Percentiles rank a stretch among this genome's conserved stretches.
Conservation (phyloP, 768 basidiomycete genomes). For the Lactarius sanguifluus region DNA sequence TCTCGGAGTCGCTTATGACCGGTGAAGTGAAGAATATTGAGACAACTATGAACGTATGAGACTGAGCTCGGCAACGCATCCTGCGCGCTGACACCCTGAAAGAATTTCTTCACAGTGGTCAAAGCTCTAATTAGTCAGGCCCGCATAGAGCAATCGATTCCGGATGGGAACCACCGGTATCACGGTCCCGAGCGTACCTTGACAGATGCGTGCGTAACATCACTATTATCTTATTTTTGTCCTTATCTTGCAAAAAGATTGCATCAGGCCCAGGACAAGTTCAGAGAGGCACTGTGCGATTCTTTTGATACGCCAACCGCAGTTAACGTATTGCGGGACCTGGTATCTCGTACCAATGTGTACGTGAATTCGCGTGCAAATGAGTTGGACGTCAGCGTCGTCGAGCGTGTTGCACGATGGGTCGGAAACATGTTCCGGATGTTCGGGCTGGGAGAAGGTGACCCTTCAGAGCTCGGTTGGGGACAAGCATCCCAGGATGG, state of each 20-base stretch:
- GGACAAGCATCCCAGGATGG: constrained; percentile 57
- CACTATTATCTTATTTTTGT: constrained; percentile 3
- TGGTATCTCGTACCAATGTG: constrained; percentile 82
- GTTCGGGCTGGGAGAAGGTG: constrained; percentile 77
- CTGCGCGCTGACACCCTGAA: constrained; percentile 4
- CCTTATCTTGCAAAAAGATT: constrained; percentile 49
- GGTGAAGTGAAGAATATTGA: constrained; percentile 88
- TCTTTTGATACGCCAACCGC: constrained; percentile 95
- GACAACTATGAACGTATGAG: constrained; percentile 74
- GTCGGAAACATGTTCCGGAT: constrained; percentile 69
- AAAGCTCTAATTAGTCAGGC: constrained; percentile 75
- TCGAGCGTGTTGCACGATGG: constrained; percentile 69
- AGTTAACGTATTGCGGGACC: constrained; percentile 68
- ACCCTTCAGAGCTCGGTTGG: constrained; percentile 78
- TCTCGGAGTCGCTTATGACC: constrained; percentile 86
- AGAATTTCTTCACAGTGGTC: constrained; percentile 94
- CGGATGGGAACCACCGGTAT: constrained; percentile 66
- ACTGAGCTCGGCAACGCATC: constrained; percentile 5
- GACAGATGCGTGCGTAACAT: constrained; percentile 51
- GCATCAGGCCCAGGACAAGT: constrained; percentile 67
- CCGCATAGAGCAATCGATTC: constrained; percentile 46
- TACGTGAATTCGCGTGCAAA: constrained; percentile 75
- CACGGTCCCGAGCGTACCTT: constrained; percentile 69
- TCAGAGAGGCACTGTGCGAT: constrained; percentile 88
- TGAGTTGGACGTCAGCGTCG: constrained; percentile 56